A percentile compares a stretch with the other conserved stretches of the same genome.
Conservation (phyloP, 192 early-diverging fungal species). For the Coemansia reversa region DNA sequence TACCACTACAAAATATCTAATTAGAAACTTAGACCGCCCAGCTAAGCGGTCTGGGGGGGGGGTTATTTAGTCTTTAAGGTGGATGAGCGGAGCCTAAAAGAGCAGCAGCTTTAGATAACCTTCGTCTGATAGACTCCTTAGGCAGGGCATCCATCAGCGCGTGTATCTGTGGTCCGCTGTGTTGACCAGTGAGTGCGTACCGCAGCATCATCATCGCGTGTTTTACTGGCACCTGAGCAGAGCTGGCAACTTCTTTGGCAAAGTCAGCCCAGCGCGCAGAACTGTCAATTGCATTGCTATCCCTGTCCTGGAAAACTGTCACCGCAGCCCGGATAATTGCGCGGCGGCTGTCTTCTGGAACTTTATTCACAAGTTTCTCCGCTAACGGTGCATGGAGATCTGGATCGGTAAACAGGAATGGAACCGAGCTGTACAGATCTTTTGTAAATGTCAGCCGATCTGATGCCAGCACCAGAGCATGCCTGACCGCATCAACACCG, state of each 20-base stretch:
- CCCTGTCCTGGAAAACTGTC: neutral
- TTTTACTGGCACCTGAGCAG: slow-evolving; percentile 37
- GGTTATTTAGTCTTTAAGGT: neutral
- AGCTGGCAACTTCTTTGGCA: slow-evolving; percentile 43
- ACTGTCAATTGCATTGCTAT: neutral
- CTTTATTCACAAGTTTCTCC: slow-evolving; percentile 3
- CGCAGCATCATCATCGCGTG: slow-evolving; percentile 66
- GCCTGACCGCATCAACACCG: slow-evolving; percentile 1
- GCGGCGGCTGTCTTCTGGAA: slow-evolving; percentile 23
- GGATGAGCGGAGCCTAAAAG: neutral
- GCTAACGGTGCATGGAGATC: slow-evolving; percentile 9
- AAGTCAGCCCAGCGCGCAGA: neutral
- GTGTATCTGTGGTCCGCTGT: slow-evolving; percentile 37
- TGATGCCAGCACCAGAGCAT: slow-evolving; percentile 26
- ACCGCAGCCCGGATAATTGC: slow-evolving; percentile 15
- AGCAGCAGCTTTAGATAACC: slow-evolving; percentile 8
- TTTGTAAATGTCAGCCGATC: slow-evolving; percentile 37
- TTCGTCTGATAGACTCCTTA: slow-evolving; percentile 7
- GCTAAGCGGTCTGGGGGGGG: neutral
- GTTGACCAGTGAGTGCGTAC: slow-evolving; percentile 62
- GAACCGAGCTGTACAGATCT: slow-evolving; percentile 25
- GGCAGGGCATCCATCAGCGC: slow-evolving; percentile 32
- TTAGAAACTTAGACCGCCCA: neutral
- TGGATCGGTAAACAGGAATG: slow-evolving; percentile 41
- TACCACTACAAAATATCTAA: neutral